Evolutionary conservation across 495 filamentous ascomycete genomes (phyloP).

Genomic region (Pyrenula aspistea): DNA sequence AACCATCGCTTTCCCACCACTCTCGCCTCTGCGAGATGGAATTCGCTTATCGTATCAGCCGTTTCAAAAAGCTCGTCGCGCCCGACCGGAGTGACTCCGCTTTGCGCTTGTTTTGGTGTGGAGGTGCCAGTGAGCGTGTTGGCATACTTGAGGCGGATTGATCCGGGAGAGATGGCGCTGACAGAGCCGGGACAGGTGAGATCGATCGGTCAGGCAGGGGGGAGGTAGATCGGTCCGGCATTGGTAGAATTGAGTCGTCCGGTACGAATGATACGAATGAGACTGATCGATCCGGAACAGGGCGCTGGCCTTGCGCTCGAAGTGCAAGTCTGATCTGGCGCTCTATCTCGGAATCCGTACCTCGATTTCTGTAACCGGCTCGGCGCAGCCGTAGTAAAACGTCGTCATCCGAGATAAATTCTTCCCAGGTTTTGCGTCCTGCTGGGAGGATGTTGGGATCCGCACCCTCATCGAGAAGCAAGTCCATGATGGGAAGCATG

Average conservation of each 20-base stretch:
- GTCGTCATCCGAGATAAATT: slow-evolving; percentile 8
- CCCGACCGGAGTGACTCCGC: slow-evolving; percentile 9
- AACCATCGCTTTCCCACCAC: too few species aligned
- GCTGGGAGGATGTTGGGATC: slow-evolving; percentile 16
- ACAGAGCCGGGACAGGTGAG: slow-evolving; percentile 8
- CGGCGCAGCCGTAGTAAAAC: slow-evolving; percentile 12
- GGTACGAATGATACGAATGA: slow-evolving; percentile 7
- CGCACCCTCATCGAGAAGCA: slow-evolving; percentile 16
- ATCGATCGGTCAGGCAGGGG: slow-evolving; percentile 3
- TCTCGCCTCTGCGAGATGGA: too few species aligned
- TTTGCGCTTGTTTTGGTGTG: slow-evolving; percentile 12
- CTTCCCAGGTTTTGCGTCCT: slow-evolving; percentile 12
- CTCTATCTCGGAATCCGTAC: too few species aligned
- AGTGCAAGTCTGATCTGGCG: too few species aligned
- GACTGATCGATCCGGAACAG: too few species aligned
- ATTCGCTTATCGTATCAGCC: slow-evolving; percentile 10
- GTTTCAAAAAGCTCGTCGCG: slow-evolving; percentile 10
- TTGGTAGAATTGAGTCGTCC: slow-evolving; percentile 10
- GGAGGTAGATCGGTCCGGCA: slow-evolving; percentile 8
- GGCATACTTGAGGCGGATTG: slow-evolving; percentile 8
- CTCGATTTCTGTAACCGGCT: slow-evolving; percentile 9
- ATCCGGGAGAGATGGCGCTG: slow-evolving; percentile 6
- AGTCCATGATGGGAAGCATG: slow-evolving; percentile 13
- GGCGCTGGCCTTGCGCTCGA: too few species aligned
- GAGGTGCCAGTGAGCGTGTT: slow-evolving; percentile 9